These are phyloP conservation scores for Polyplosphaeria fusca DNA, from an alignment of 495 filamentous ascomycete species.

Conservation along the genomic window DNA sequence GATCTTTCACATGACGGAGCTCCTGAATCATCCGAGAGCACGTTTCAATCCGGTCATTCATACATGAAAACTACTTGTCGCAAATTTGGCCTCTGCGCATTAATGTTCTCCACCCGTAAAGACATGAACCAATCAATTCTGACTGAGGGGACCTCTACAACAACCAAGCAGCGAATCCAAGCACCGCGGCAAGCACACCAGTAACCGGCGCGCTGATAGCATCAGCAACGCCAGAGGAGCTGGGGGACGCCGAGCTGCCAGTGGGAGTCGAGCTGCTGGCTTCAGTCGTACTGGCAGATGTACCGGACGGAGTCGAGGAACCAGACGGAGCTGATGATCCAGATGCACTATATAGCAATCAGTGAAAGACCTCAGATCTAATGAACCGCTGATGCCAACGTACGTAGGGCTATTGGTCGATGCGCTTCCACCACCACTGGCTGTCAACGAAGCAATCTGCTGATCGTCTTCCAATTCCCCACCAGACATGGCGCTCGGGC, in stretches of 20 bases:
- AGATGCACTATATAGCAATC: not conserved
- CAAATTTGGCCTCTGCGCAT: too few relatives aligned
- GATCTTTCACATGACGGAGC: too few relatives aligned
- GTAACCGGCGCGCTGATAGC: not conserved
- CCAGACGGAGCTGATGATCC: not conserved
- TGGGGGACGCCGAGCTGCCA: not conserved
- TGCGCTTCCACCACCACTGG: not conserved
- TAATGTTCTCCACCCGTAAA: too few relatives aligned
- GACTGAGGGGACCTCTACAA: too few relatives aligned
- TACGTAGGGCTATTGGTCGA: not conserved
- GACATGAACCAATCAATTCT: too few relatives aligned
- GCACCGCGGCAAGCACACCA: not conserved
- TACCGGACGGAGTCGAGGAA: not conserved
- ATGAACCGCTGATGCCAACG: not conserved
- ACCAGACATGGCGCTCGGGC: not conserved
- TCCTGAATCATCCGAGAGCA: too few relatives aligned
- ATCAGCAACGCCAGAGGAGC: not conserved
- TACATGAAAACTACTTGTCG: too few relatives aligned
- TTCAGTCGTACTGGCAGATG: not conserved
- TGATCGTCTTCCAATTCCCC: constrained; percentile 7
- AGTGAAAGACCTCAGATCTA: not conserved
- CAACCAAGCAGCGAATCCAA: constrained; percentile 8
- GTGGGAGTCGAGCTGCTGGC: not conserved
- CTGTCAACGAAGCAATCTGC: constrained; percentile 6
- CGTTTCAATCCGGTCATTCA: too few relatives aligned